phyloP scores from a whole-genome alignment of 192 early-diverging fungal species.

The Entophlyctis luteolus region DNA sequence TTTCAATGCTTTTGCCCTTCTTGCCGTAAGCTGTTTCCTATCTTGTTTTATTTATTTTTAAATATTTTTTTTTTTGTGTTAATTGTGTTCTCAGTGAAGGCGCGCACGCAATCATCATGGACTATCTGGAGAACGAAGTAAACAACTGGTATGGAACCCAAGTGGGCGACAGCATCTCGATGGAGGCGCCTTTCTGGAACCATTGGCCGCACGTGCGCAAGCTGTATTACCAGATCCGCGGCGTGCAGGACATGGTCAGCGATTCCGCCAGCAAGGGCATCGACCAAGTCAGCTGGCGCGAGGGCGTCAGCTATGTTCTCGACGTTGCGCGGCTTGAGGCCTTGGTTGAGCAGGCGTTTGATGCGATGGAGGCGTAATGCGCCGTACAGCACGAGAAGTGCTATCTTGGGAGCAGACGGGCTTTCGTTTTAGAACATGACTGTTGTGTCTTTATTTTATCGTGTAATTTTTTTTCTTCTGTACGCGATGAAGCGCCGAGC shows the following conservation, averaged over 20 bases:
- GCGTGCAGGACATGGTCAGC: background rate
- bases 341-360: constrained; percentile 30
- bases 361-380: constrained; percentile 27
- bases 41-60: background rate
- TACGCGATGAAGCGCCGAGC: too few relatives aligned
- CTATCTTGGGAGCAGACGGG: too few relatives aligned
- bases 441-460: too few relatives aligned
- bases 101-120: constrained; percentile 31
- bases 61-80: background rate
- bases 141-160: constrained; percentile 1
- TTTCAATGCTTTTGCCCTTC: constrained; percentile 33
- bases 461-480: too few relatives aligned
- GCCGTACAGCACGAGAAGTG: too few relatives aligned
- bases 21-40: constrained; percentile 1
- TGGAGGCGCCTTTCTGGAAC: constrained; percentile 39
- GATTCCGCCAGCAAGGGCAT: background rate
- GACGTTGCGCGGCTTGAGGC: constrained; percentile 12
- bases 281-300: constrained; percentile 23
- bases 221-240: constrained; percentile 32
- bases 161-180: constrained; percentile 17
- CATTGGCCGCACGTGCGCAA: constrained; percentile 31
- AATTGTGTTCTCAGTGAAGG: background rate
- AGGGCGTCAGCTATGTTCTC: constrained; percentile 18
- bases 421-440: too few relatives aligned
- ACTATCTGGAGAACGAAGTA: constrained; percentile 29